phyloP scores from a whole-genome alignment of 2,329 filamentous ascomycete genomes.

The Colletotrichum euphorbiae region DNA sequence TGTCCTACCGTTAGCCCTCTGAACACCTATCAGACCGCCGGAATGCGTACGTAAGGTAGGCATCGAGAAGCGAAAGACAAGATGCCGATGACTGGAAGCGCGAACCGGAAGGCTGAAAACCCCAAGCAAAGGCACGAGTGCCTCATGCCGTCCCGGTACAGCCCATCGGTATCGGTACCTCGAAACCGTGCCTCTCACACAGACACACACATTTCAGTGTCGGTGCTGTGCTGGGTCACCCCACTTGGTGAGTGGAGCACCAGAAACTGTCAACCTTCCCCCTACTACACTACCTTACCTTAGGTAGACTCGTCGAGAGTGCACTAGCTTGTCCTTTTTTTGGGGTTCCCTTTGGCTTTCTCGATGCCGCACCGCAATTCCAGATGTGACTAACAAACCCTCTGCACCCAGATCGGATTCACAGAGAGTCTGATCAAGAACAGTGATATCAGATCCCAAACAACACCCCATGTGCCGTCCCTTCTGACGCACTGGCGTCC shows the following conservation, averaged over 20 bases:
- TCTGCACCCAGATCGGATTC: constrained; percentile 27
- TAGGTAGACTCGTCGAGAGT: constrained; percentile 2
- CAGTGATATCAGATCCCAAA: constrained; percentile 37
- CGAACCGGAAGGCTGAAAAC: background rate
- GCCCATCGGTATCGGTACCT: constrained; percentile 7
- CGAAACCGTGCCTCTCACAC: background rate
- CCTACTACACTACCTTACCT: too few relatives aligned
- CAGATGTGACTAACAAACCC: constrained; percentile 30
- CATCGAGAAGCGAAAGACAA: background rate
- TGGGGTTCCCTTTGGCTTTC: constrained; percentile 21
- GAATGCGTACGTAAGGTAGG: too few relatives aligned
- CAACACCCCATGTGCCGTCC: constrained; percentile 20
- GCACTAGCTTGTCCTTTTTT: constrained; percentile 22
- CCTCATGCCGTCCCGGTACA: background rate
- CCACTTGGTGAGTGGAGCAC: constrained; percentile 6
- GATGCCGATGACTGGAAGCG: too few relatives aligned
- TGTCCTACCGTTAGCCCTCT: too few relatives aligned
- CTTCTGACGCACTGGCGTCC: constrained; percentile 36
- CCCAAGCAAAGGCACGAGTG: background rate
- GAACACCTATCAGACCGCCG: too few relatives aligned
- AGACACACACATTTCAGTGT: background rate
- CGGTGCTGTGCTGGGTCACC: background rate
- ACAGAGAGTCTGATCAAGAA: constrained; percentile 27
- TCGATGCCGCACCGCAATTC: constrained; percentile 34
- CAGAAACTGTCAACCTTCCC: constrained; percentile 12